Evolutionary conservation across 345 rosid genomes (phyloP).

Genomic region (Ceriops zippeliana): DNA sequence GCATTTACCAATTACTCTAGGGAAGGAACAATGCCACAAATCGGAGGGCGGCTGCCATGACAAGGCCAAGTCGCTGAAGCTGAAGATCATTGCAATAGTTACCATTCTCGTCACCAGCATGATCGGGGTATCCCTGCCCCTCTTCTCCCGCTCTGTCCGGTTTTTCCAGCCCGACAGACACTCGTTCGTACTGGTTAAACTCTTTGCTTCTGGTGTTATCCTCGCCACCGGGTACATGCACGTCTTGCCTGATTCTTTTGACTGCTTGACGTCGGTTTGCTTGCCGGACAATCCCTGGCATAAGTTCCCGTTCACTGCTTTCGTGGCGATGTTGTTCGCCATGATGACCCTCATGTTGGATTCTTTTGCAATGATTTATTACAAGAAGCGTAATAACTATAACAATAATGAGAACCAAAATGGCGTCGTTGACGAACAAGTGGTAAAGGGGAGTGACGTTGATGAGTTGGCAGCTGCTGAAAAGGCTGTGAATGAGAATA

Average conservation of each 20-base stretch:
- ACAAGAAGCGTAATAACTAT: slow-evolving; percentile 25
- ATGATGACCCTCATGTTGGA: slow-evolving; percentile 58
- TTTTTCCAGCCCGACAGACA: slow-evolving; percentile 55
- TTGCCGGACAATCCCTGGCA: slow-evolving; percentile 70
- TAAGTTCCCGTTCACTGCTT: slow-evolving; percentile 74
- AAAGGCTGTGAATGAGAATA: not conserved
- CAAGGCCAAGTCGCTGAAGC: slow-evolving; percentile 46
- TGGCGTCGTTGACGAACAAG: not conserved
- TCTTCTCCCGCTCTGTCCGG: slow-evolving; percentile 47
- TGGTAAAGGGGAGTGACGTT: slow-evolving; percentile 14
- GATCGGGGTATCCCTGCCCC: slow-evolving; percentile 61
- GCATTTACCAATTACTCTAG: slow-evolving; percentile 16
- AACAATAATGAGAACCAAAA: slow-evolving; percentile 22
- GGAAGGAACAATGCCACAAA: slow-evolving; percentile 27
- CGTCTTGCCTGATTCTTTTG: slow-evolving; percentile 81
- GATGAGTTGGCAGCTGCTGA: not conserved
- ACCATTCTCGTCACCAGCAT: slow-evolving; percentile 53
- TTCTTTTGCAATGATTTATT: slow-evolving; percentile 54
- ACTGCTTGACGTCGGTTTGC: slow-evolving; percentile 56
- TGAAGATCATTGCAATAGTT: slow-evolving; percentile 52
- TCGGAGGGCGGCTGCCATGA: slow-evolving; percentile 35
- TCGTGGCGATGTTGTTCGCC: slow-evolving; percentile 77
- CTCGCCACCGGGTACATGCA: slow-evolving; percentile 87
- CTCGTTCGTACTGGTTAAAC: slow-evolving; percentile 52
- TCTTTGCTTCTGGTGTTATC: slow-evolving; percentile 75